These are phyloP conservation scores for Santalum album DNA, from an alignment of 164 flowering plant genomes.

Conservation along the genomic window DNA sequence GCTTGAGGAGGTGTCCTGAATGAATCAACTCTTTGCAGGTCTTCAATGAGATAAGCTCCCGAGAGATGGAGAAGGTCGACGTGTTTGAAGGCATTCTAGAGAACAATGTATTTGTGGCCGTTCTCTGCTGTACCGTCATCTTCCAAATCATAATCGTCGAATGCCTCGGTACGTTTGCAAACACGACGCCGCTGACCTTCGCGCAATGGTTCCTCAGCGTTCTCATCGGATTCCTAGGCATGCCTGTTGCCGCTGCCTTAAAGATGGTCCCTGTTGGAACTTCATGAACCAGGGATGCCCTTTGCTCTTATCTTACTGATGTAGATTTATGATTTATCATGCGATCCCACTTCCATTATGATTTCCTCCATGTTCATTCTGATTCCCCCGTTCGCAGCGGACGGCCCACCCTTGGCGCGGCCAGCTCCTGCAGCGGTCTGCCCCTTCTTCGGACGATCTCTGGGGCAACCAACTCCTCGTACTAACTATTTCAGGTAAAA, in stretches of 20 bases:
- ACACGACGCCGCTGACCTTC: neutral
- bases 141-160: conserved; percentile 1
- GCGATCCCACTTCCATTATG: too few relatives aligned
- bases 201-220: neutral
- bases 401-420: too few relatives aligned
- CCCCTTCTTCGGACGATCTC: too few relatives aligned
- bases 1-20: too few relatives aligned
- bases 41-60: conserved; percentile 3
- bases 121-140: neutral
- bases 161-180: conserved; percentile 1
- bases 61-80: conserved; percentile 5
- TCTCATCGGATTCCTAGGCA: conserved; percentile 2
- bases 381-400: too few relatives aligned
- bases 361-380: too few relatives aligned
- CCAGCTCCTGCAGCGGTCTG: too few relatives aligned
- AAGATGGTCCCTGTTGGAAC: conserved; percentile 4
- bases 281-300: neutral
- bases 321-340: too few relatives aligned
- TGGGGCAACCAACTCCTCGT: too few relatives aligned
- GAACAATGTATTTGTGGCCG: conserved; percentile 4
- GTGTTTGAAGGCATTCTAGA: conserved; percentile 4
- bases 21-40: neutral
- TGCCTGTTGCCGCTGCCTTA: conserved; percentile 2
- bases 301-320: too few relatives aligned
- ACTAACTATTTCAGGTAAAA: too few relatives aligned